Conservation (phyloP, 2,329 filamentous ascomycete species). For the Calonectria pteridis region DNA sequence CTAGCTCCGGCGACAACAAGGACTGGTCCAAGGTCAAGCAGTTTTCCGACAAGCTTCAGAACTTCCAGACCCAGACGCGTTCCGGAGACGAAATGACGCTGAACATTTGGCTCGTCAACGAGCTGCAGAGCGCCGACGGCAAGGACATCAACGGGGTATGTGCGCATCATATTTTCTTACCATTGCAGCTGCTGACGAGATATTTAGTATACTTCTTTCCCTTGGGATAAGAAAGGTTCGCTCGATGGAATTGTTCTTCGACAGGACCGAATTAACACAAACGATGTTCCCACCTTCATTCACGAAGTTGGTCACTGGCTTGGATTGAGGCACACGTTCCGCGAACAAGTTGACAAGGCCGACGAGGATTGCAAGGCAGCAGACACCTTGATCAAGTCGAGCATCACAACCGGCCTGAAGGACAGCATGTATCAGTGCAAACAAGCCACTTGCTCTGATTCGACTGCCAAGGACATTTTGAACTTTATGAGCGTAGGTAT, state of each 20-base stretch:
- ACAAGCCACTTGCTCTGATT: slow-evolving; percentile 27
- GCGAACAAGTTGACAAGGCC: slow-evolving; percentile 14
- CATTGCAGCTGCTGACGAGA: not conserved
- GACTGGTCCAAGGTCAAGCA: slow-evolving; percentile 23
- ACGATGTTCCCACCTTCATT: slow-evolving; percentile 5
- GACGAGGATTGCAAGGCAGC: slow-evolving; percentile 28
- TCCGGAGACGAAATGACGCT: slow-evolving; percentile 20
- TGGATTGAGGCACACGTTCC: slow-evolving; percentile 24
- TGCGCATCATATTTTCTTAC: not conserved
- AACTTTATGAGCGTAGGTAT: slow-evolving; percentile 41
- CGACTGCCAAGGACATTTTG: slow-evolving; percentile 25
- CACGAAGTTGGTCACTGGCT: slow-evolving; percentile 28
- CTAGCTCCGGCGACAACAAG: slow-evolving; percentile 11
- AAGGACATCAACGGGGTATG: slow-evolving; percentile 21
- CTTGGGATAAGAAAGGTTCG: slow-evolving; percentile 18
- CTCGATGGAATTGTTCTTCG: slow-evolving; percentile 22
- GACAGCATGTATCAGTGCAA: slow-evolving; percentile 30
- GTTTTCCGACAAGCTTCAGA: not conserved
- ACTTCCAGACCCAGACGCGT: slow-evolving; percentile 17
- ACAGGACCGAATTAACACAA: slow-evolving; percentile 11
- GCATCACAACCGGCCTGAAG: slow-evolving; percentile 30
- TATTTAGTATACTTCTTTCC: slow-evolving; percentile 15
- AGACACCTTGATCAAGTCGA: slow-evolving; percentile 36
- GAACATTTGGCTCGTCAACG: slow-evolving; percentile 25
- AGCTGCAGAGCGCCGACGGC: not conserved